Evolutionary conservation across 805 yeast species (phyloP), one percentile per base, ranked within the genome.

Genomic region (Metschnikowia continentalis): DNA sequence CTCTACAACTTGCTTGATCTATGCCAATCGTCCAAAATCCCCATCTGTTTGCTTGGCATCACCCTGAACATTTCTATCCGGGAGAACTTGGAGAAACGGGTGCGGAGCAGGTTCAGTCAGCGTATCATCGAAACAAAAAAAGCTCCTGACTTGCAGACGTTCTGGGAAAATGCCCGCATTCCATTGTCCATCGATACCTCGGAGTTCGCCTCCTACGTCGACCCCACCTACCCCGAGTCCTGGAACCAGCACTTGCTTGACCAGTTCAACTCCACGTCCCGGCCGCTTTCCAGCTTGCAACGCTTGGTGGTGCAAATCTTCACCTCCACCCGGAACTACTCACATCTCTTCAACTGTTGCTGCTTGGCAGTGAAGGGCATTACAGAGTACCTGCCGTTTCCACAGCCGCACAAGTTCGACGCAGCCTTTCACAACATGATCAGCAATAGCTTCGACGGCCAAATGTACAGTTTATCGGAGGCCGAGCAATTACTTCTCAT

Each of bases 61-160:
- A 84, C 95, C 0, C 78, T 91, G 1, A 83, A 85, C 48, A 73
- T 89, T 45, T 88, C 88, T 5, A 78, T 90, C 0, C 75, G 91
- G 46, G 97, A 92, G 59, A 75, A 82, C 59, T 71, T 94, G 42
- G 99, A 94, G 62, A 94, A 92, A 62, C 77, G 99, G 60, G 98
- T 94, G 0, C 79, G 90, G 57, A 85, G 95, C 50, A 72, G 99
- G 56, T 94, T 91, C 65, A 84, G 94, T 15, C 97, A 92, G 62
- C 71, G 96, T 46, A 68, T 86, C 2, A 76, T 90, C 22, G 76
- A 77, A 15, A 72, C 90, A 35, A 79, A 79, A 23, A 82, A 82
- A 46, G 74, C 84, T 0, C 56, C 58, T 1, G 65, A 71, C 2
- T 58, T 81, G 2, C 80, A 76, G 0, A 77, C 72, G 13, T 88